Conservation (phyloP, 2,329 filamentous ascomycete genomes). For the Chaetomium olivaceum region DNA sequence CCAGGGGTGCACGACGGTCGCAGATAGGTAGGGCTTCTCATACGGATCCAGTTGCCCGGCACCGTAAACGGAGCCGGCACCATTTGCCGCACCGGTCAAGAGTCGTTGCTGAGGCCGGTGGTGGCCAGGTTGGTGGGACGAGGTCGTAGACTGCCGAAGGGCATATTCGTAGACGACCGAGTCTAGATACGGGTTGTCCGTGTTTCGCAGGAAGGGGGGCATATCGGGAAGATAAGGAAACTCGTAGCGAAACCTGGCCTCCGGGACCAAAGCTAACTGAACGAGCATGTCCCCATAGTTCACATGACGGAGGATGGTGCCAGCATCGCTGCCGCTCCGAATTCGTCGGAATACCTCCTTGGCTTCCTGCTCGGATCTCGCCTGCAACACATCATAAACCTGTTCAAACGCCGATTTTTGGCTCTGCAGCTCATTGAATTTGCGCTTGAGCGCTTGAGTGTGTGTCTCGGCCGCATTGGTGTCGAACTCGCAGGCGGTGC, state of each 20-base stretch:
- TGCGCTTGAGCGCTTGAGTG: slow-evolving; percentile 39
- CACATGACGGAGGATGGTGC: slow-evolving; percentile 39
- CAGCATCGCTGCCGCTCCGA: slow-evolving; percentile 38
- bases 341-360: slow-evolving; percentile 40
- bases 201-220: slow-evolving; percentile 34
- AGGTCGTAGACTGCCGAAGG: slow-evolving; percentile 5
- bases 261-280: slow-evolving; percentile 42
- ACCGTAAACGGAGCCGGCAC: slow-evolving; percentile 1
- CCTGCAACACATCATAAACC: slow-evolving; percentile 35
- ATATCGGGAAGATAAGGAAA: slow-evolving; percentile 42
- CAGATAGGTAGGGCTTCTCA: slow-evolving; percentile 42
- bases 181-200: slow-evolving; percentile 36
- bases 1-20: slow-evolving; percentile 38
- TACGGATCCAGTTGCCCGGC: slow-evolving; percentile 31
- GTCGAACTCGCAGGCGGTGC: slow-evolving; percentile 37
- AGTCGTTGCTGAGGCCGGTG: slow-evolving; percentile 17
- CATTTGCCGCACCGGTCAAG: neutral
- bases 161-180: slow-evolving; percentile 36
- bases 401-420: slow-evolving; percentile 35
- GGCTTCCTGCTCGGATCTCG: slow-evolving; percentile 37
- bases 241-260: slow-evolving; percentile 43
- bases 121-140: slow-evolving; percentile 14
- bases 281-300: slow-evolving; percentile 42
- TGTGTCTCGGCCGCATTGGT: slow-evolving; percentile 37
- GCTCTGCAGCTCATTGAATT: slow-evolving; percentile 35